A percentile compares a stretch with the other conserved stretches of the same genome.
phyloP scores from a whole-genome alignment of 2,329 filamentous ascomycete species.

The Alternaria arbusti region DNA sequence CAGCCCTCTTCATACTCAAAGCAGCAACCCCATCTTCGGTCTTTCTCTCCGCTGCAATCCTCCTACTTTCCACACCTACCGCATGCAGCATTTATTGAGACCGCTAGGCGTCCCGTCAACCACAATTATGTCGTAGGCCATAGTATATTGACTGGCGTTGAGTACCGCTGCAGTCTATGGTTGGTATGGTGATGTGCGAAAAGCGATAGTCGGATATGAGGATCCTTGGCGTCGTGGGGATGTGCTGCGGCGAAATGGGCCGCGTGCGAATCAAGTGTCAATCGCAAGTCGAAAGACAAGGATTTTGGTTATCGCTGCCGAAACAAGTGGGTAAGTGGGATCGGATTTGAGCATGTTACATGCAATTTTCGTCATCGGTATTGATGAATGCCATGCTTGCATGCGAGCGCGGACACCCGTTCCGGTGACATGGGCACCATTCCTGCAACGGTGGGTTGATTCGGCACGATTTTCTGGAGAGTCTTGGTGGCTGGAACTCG shows the following conservation, averaged over 20 bases:
- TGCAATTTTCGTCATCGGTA: too few species aligned
- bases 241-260: neutral
- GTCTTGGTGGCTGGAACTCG: neutral
- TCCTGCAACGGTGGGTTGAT: too few species aligned
- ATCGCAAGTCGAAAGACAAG: neutral
- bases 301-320: neutral
- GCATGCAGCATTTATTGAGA: neutral
- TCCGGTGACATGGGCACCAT: neutral
- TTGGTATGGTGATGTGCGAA: neutral
- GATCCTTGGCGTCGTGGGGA: neutral
- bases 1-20: neutral
- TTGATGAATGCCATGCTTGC: too few species aligned
- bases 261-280: neutral
- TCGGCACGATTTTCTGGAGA: too few species aligned
- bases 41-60: neutral
- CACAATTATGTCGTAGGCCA: neutral
- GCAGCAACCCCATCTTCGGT: neutral
- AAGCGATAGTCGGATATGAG: neutral
- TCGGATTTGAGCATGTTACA: neutral
- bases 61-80: neutral
- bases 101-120: neutral
- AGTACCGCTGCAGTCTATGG: neutral
- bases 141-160: neutral
- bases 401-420: too few species aligned
- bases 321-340: neutral